A percentile compares a stretch with the other conserved stretches of the same genome.
Conservation (phyloP, 2,329 filamentous ascomycete species). For the Decorospora gaudefroyi region DNA sequence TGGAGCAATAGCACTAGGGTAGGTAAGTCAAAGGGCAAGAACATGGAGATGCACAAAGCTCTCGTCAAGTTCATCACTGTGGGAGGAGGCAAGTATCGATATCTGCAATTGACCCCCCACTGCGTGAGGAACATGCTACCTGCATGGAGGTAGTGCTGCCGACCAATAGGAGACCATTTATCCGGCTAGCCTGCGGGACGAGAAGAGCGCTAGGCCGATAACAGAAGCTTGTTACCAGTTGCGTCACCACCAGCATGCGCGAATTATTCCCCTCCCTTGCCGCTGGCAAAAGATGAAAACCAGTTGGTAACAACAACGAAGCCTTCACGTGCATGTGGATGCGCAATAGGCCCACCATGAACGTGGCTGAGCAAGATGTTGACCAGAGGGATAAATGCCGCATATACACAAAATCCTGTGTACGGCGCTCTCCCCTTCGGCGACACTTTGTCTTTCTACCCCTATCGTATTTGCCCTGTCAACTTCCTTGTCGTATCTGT, state of each 20-base stretch:
- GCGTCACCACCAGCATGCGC: conserved; percentile 1
- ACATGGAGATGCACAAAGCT: too few species aligned
- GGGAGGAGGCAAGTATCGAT: too few species aligned
- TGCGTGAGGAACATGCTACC: background rate
- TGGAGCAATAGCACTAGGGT: too few species aligned
- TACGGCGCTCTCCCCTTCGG: background rate
- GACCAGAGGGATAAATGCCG: conserved; percentile 6
- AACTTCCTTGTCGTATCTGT: background rate
- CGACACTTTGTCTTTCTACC: too few species aligned
- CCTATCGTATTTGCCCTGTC: background rate
- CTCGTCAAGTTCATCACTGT: too few species aligned
- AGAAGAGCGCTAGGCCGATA: background rate
- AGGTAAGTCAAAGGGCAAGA: too few species aligned
- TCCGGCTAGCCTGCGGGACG: too few species aligned
- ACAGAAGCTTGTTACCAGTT: conserved; percentile 1
- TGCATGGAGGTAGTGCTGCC: background rate
- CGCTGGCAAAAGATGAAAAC: conserved; percentile 2
- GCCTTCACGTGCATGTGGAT: background rate
- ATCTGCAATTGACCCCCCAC: background rate
- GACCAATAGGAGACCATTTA: background rate
- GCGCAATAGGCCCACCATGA: background rate
- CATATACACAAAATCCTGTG: background rate
- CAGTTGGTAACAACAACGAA: too few species aligned
- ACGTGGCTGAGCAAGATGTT: conserved; percentile 5
- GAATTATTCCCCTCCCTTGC: conserved; percentile 5